Base-by-base conservation (phyloP, 75 land plant genomes). In the Ceratopteris richardii region DNA sequence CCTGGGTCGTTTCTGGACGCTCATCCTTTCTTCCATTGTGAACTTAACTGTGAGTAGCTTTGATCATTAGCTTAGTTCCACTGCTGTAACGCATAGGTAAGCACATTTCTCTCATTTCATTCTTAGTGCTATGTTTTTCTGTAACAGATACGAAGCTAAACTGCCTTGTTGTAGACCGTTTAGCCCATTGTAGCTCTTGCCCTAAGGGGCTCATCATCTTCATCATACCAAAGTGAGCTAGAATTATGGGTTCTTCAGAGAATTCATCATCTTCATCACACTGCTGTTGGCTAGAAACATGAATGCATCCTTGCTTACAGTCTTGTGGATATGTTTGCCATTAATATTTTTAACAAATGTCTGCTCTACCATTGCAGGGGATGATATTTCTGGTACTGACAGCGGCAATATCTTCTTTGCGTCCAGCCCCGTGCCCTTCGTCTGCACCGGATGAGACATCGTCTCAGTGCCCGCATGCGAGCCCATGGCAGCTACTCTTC, bases 1-100 rank as follows among this genome's bases (percentile, higher is more conserved):
- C 37, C 24, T 67, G 3, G 76, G 72, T 1, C 66, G 72, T 0
- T 68, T 46, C 28, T 13, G 37, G 22, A 73, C 63, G 24, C 60
- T 73, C 27, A 12, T 68, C 18, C 0, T 61, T 0, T 30, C 63
- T 26, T 68, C 76, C 23, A 18, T 73, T 0, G 23, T 66, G 20
- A 70, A 73, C 37, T 13, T 60, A 19, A 37, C 68, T 51, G 76
- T 73, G 10, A 44, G 73, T 52, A 46, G 21, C 11, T 2, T 22
- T 23, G 24, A 7, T 17, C 48, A 17, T 7, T 46, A 46, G 17
- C 12, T 46, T 3, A 14, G 48, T 46, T n/a, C n/a, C n/a, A 40
- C 14, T 40, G 42, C 14, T 40, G 42, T 40, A 9, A 14, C 14
- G 9, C 14, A 9, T 9, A 40, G 42, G 42, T 40, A 40, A 9